A percentile compares a stretch with the other conserved stretches of the same genome.
phyloP scores from a whole-genome alignment of 192 early-diverging fungal genomes.

The Gigaspora rosea region DNA sequence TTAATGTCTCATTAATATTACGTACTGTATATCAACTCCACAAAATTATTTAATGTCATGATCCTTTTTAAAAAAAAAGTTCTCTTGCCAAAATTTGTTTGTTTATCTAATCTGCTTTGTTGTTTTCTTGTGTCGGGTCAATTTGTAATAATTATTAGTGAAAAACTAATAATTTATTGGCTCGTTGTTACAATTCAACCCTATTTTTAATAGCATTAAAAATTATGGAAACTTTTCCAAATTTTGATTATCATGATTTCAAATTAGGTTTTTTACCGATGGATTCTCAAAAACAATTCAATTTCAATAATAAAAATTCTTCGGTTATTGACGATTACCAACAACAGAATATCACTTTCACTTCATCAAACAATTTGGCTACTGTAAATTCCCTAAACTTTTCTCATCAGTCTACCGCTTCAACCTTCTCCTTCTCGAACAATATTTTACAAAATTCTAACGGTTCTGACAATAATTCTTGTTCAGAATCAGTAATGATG shows the following conservation, averaged over 20 bases:
- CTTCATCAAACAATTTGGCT: not conserved
- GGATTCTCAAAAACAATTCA: no score
- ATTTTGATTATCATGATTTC: not conserved
- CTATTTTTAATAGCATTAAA: not conserved
- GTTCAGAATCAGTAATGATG: not conserved
- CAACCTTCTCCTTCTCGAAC: not conserved
- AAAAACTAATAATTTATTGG: no score
- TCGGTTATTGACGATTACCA: not conserved
- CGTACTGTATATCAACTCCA: no score
- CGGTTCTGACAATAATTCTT: constrained; percentile 6
- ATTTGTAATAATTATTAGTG: no score
- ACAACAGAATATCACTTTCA: not conserved
- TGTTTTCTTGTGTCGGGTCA: no score
- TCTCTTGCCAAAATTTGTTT: no score
- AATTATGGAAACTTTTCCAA: not conserved
- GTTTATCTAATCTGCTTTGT: no score
- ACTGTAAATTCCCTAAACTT: not conserved
- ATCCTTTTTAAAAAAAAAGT: no score
- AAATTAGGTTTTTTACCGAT: not conserved
- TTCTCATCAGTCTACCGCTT: no score
- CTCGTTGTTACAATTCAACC: no score
- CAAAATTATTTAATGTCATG: no score
- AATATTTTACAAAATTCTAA: constrained; percentile 26
- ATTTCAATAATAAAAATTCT: not conserved
- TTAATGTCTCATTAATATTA: no score